Evolutionary conservation across 306 rosid species (phyloP).

Genomic region (Oxytropis ochrocephala): DNA sequence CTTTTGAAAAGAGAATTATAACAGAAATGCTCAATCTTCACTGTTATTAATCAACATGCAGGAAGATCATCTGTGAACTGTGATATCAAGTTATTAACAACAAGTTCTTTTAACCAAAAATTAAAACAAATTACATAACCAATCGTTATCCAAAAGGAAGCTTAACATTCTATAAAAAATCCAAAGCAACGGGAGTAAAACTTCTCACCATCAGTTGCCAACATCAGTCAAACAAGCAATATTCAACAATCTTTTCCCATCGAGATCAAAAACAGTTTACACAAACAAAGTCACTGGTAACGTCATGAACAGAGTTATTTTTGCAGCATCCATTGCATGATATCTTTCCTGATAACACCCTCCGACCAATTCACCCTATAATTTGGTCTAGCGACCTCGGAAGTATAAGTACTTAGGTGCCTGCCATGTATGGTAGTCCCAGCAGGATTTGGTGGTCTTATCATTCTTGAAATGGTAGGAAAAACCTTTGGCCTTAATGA

Average conservation of each 20-base stretch:
- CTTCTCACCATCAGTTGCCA: not conserved
- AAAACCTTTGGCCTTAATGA: conserved; percentile 41
- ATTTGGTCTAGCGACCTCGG: conserved; percentile 28
- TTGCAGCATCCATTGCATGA: conserved; percentile 70
- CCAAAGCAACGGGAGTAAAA: not conserved
- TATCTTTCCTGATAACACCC: conserved; percentile 60
- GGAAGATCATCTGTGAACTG: not conserved
- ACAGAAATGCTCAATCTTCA: not conserved
- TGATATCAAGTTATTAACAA: not conserved
- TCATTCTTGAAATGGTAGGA: conserved; percentile 53
- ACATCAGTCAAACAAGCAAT: not conserved
- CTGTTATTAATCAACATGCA: conserved; percentile 4
- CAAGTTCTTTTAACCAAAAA: conserved; percentile 8
- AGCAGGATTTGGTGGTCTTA: conserved; percentile 47
- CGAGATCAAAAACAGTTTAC: not conserved
- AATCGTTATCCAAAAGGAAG: conserved; percentile 15
- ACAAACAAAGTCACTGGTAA: not conserved
- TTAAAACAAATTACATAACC: not conserved
- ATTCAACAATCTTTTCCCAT: conserved; percentile 1
- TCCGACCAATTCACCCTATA: conserved; percentile 30
- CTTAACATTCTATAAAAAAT: conserved; percentile 16
- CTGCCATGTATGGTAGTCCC: conserved; percentile 52
- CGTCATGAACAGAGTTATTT: conserved; percentile 18
- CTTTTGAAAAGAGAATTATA: not conserved
- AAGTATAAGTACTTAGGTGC: conserved; percentile 29